Conservation (phyloP, 441 rosid species). For the Pelargonium australe region DNA sequence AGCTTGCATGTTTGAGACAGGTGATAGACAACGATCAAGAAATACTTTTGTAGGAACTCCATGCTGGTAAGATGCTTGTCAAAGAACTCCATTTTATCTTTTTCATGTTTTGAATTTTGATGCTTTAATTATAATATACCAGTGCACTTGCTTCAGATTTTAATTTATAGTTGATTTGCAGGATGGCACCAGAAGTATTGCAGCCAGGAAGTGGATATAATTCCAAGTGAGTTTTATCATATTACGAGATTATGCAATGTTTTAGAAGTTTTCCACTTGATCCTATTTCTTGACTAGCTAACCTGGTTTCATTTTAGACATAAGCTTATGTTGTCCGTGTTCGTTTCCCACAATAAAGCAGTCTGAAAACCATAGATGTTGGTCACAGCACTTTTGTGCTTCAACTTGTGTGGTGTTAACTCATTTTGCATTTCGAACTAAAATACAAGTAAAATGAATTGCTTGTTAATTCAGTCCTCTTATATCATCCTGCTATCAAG, state of each 20-base stretch:
- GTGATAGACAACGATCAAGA: conserved; percentile 92
- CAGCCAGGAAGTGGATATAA: conserved; percentile 98
- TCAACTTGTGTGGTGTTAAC: background rate
- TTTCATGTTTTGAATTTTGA: background rate
- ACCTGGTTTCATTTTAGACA: background rate
- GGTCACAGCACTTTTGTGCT: background rate
- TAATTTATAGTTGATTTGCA: conserved; percentile 33
- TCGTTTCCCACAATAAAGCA: background rate
- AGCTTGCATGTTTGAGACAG: conserved; percentile 95
- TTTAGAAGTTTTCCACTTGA: background rate
- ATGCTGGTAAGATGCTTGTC: conserved; percentile 62
- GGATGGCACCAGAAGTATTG: conserved; percentile 99
- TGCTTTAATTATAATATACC: background rate
- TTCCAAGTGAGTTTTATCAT: conserved; percentile 63
- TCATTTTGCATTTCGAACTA: background rate
- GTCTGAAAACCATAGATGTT: background rate
- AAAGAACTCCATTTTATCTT: background rate
- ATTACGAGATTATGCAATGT: conserved; percentile 4
- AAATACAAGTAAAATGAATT: background rate
- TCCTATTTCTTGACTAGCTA: background rate
- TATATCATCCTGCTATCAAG: no score
- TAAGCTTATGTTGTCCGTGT: background rate
- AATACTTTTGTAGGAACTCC: conserved; percentile 99
- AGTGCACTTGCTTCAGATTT: conserved; percentile 7
- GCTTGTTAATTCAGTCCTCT: background rate